phyloP scores from a whole-genome alignment of 2,329 filamentous ascomycete genomes.

The Colletotrichum noveboracense region DNA sequence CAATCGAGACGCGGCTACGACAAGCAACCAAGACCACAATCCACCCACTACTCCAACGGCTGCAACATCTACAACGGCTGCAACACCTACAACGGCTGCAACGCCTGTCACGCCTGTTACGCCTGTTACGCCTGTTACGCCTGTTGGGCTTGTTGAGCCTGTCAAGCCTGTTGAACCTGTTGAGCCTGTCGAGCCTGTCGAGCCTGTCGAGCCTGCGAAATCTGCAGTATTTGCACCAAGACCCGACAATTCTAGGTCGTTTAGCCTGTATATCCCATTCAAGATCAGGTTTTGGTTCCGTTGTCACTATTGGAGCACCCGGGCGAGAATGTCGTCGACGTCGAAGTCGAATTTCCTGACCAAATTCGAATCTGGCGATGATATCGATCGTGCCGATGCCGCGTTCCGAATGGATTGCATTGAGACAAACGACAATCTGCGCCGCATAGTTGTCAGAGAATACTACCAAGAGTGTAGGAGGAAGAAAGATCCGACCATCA shows the following conservation, averaged over 20 bases:
- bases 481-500: background rate
- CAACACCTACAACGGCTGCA: no score
- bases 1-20: background rate
- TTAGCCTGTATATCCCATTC: no score
- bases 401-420: background rate
- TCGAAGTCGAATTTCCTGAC: no score
- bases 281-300: background rate
- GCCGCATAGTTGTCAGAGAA: background rate
- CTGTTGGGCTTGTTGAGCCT: no score
- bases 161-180: no score
- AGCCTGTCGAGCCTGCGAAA: no score
- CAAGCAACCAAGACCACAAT: background rate
- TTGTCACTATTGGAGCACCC: background rate
- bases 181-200: accelerated
- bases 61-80: background rate
- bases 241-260: no score
- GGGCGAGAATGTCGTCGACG: background rate
- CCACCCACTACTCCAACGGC: background rate
- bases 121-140: no score
- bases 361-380: background rate
- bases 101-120: no score
- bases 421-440: background rate
- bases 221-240: no score
- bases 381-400: no score
- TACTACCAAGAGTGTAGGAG: background rate